Evolutionary conservation across 1,284 basidiomycete genomes (phyloP).

Genomic region (Microbotryum intermedium): DNA sequence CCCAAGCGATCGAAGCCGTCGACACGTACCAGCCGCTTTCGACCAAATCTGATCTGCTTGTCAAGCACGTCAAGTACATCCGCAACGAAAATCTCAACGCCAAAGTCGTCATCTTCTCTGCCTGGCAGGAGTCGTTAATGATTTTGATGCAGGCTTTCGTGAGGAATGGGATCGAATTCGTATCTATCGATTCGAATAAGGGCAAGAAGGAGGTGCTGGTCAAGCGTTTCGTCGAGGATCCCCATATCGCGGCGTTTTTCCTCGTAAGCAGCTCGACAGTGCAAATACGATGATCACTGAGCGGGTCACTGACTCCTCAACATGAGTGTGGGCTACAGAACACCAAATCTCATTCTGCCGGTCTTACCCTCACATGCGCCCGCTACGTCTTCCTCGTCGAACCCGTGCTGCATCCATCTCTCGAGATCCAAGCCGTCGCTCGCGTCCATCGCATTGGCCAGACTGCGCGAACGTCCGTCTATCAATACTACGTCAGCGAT

Average conservation of each 20-base stretch:
- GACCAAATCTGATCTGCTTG: constrained; percentile 28
- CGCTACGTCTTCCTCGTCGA: constrained; percentile 31
- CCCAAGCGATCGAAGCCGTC: constrained; percentile 5
- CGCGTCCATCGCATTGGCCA: constrained; percentile 35
- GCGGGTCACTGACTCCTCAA: constrained; percentile 3
- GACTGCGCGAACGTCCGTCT: constrained; percentile 24
- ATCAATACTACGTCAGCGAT: constrained; percentile 20
- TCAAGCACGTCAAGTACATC: constrained; percentile 26
- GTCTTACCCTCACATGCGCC: constrained; percentile 30
- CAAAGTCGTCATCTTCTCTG: constrained; percentile 33
- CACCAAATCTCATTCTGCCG: constrained; percentile 30
- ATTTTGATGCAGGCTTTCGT: constrained; percentile 24
- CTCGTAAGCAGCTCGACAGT: constrained; percentile 16
- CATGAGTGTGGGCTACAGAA: constrained; percentile 4
- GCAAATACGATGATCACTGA: constrained; percentile 29
- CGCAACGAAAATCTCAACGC: constrained; percentile 20
- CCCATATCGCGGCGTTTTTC: constrained; percentile 29
- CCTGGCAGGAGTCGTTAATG: constrained; percentile 26
- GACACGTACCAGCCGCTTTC: constrained; percentile 18
- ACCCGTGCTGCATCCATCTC: constrained; percentile 27
- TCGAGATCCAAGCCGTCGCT: constrained; percentile 34
- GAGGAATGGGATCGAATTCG: constrained; percentile 25
- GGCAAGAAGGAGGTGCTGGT: constrained; percentile 31
- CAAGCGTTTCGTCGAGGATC: constrained; percentile 27
- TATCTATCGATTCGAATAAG: constrained; percentile 26